Evolutionary conservation across 1,284 basidiomycete species (phyloP).

Genomic region (Anthracocystis panici-leucophaei): DNA sequence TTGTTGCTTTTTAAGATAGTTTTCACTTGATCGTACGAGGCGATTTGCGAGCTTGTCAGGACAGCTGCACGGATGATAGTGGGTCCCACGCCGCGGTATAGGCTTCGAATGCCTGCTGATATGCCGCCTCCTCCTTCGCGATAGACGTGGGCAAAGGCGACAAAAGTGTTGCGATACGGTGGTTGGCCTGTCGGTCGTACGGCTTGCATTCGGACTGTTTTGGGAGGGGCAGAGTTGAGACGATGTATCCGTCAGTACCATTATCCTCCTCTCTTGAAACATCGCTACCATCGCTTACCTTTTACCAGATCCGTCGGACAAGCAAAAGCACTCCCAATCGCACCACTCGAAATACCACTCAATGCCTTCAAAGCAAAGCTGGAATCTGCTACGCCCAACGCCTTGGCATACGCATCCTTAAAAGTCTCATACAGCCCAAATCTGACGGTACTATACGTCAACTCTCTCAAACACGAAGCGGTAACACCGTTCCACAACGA

Average conservation of each 20-base stretch:
- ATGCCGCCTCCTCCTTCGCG: constrained; percentile 35
- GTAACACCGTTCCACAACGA: constrained; percentile 58
- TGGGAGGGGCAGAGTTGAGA: neutral
- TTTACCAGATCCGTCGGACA: constrained; percentile 60
- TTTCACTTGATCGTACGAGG: constrained; percentile 58
- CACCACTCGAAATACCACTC: constrained; percentile 56
- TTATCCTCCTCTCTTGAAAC: neutral
- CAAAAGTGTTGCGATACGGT: constrained; percentile 57
- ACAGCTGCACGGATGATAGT: constrained; percentile 57
- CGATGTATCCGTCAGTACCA: neutral
- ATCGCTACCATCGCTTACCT: constrained; percentile 5
- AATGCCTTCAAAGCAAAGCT: constrained; percentile 57
- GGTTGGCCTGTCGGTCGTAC: constrained; percentile 38
- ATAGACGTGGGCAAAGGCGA: constrained; percentile 48
- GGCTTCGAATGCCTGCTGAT: constrained; percentile 35
- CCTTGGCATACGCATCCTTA: constrained; percentile 43
- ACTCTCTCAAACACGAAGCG: constrained; percentile 52
- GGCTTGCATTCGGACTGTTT: constrained; percentile 58
- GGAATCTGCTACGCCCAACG: constrained; percentile 26
- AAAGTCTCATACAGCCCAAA: constrained; percentile 60
- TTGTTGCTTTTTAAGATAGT: constrained; percentile 35
- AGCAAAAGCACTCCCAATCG: constrained; percentile 53
- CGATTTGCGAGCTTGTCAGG: constrained; percentile 55
- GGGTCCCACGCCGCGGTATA: constrained; percentile 57
- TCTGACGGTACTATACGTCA: constrained; percentile 58